A percentile compares a stretch with the other conserved stretches of the same genome.
phyloP scores from a whole-genome alignment of 805 yeast species.

The Nakazawaea wyomingensis region DNA sequence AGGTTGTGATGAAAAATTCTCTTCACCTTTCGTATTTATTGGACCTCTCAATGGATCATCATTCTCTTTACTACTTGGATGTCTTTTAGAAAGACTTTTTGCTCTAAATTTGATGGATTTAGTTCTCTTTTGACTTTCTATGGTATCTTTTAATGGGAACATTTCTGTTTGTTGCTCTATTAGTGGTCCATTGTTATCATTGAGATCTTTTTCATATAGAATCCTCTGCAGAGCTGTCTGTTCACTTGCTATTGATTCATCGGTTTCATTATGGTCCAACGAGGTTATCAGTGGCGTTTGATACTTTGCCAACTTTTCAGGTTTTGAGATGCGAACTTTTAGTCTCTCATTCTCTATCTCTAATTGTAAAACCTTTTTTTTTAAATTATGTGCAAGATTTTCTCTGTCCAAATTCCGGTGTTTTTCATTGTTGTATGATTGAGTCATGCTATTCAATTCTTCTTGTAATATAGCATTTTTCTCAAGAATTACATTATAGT shows the following conservation, averaged over 20 bases:
- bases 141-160: slow-evolving; percentile 2
- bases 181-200: neutral
- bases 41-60: too few species aligned
- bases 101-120: neutral
- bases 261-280: neutral
- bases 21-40: too few species aligned
- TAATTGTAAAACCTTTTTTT: neutral
- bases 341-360: slow-evolving; percentile 4
- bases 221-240: neutral
- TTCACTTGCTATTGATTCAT: neutral
- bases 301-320: slow-evolving; percentile 8
- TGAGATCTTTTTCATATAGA: neutral
- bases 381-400: slow-evolving; percentile 1
- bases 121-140: neutral
- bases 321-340: slow-evolving; percentile 6
- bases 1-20: too few species aligned
- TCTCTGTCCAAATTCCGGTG: slow-evolving; percentile 1
- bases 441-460: slow-evolving; percentile 21
- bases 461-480: slow-evolving; percentile 36
- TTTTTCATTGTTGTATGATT: slow-evolving; percentile 2
- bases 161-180: slow-evolving; percentile 5
- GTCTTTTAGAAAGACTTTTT: neutral
- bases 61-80: neutral
- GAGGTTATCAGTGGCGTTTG: slow-evolving; percentile 8
- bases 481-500: slow-evolving; percentile 37